Percentiles rank a stretch among this genome's conserved stretches.
phyloP scores from a whole-genome alignment of 2,329 filamentous ascomycete genomes.

The Monosporascus sp. region DNA sequence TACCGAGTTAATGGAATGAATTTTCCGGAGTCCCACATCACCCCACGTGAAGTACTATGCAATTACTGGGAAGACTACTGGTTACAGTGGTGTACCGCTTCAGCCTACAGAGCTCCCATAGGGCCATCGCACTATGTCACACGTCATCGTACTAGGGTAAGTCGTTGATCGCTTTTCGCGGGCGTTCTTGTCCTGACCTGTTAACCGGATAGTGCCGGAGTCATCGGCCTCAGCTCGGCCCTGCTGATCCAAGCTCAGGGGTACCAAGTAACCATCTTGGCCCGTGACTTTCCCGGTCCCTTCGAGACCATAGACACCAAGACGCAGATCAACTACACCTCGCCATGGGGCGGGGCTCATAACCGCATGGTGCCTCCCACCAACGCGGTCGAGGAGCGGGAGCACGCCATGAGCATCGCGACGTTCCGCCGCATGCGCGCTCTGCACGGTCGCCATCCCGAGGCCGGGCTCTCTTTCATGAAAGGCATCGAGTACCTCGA shows the following conservation, averaged over 20 bases:
- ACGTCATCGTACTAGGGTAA: slow-evolving; percentile 24
- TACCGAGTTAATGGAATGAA: no score
- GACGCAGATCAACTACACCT: slow-evolving; percentile 46
- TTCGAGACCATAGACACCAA: slow-evolving; percentile 38
- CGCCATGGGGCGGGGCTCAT: slow-evolving; percentile 54
- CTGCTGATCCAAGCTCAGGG: slow-evolving; percentile 38
- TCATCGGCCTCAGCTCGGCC: slow-evolving; percentile 46
- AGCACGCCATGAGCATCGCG: slow-evolving; percentile 37
- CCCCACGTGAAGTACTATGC: background rate
- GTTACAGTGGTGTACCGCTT: no score
- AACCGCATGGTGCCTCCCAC: slow-evolving; percentile 45
- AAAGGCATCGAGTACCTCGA: slow-evolving; percentile 49
- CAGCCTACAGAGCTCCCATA: no score
- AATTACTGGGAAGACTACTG: background rate
- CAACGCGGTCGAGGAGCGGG: slow-evolving; percentile 28
- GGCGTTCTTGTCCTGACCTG: background rate
- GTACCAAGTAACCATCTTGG: slow-evolving; percentile 37
- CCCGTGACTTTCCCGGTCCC: slow-evolving; percentile 41
- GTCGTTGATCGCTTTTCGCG: background rate
- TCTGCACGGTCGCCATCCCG: slow-evolving; percentile 24
- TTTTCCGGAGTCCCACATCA: no score
- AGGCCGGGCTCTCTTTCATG: slow-evolving; percentile 43
- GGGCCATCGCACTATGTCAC: slow-evolving; percentile 11
- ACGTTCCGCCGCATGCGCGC: slow-evolving; percentile 39
- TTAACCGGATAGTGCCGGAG: slow-evolving; percentile 39